Percentiles rank a stretch among this genome's conserved stretches.
Conservation (phyloP, 2,329 filamentous ascomycete species). For the Chaetothyriales sp. region DNA sequence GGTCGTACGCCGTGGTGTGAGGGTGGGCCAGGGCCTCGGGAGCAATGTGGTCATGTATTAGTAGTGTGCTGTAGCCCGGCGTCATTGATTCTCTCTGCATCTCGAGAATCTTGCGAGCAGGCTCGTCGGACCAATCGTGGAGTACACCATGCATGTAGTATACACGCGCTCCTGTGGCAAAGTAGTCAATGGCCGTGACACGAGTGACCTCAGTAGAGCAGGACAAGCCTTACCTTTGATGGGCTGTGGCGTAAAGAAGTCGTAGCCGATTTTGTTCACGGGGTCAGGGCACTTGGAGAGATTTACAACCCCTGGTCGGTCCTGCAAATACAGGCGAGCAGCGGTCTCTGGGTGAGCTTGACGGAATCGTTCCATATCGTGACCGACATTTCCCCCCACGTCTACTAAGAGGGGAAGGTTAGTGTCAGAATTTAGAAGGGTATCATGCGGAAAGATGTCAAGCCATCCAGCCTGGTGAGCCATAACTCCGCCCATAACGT, state of each 20-base stretch:
- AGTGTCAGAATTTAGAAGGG: constrained; percentile 8
- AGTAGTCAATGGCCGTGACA: too few species aligned
- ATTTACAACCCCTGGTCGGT: constrained; percentile 23
- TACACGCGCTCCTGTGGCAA: constrained; percentile 6
- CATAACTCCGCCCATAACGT: not conserved
- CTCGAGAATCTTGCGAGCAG: constrained; percentile 9
- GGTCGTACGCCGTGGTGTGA: not conserved
- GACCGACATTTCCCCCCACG: constrained; percentile 18
- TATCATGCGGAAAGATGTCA: constrained; percentile 5
- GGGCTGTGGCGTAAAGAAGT: constrained; percentile 23
- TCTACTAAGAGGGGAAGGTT: constrained; percentile 16
- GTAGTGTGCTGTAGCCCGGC: not conserved
- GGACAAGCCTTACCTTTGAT: constrained; percentile 17
- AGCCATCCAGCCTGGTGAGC: not conserved
- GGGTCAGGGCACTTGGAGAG: constrained; percentile 16
- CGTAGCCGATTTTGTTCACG: constrained; percentile 16
- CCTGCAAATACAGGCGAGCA: constrained; percentile 24
- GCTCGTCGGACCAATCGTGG: constrained; percentile 17
- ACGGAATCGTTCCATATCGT: constrained; percentile 14
- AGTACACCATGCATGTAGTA: constrained; percentile 17
- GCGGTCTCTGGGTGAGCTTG: constrained; percentile 8
- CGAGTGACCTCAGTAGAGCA: too few species aligned
- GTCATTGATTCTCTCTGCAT: not conserved
- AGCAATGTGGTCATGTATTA: not conserved
- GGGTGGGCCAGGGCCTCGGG: not conserved